Base-by-base conservation (phyloP, 208 protist genomes). In the Leishmania amazonensis region DNA sequence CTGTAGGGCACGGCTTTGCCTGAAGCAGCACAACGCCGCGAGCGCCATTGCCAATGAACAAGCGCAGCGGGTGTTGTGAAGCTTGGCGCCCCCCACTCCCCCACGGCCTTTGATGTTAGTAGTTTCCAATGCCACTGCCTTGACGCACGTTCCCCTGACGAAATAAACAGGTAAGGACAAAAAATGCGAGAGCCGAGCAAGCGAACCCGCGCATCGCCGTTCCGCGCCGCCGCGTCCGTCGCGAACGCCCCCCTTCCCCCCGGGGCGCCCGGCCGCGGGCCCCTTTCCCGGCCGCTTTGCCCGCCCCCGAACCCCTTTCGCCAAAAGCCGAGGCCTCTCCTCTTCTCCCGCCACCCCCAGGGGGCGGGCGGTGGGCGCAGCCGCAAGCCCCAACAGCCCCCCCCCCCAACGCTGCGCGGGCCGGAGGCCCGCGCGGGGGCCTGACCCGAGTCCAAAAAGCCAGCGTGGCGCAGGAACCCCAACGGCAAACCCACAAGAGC, bases 351-450 rank as follows among this genome's bases (percentile, higher is more conserved):
- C 54, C 15, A 24, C 11, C 54, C 54, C 17, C 17, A 35, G 15
- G 19, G 58, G 8, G 0, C 58, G n/a, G n/a, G n/a, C 58, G 0
- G 8, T 4, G 24, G 8, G 2, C 58, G 9, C 19, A 0, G 0
- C 19, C 58, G 8, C 5, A 7, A 24, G 8, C 17, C 19, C 28
- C 28, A 31, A 0, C 28, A 8, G 9, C 21, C 57, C 28, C 58
- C 3, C 58, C 58, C 58, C 28, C 7, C 3, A 1, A 1, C 58
- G 9, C 58, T 7, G 2, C 28, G 28, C 58, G 28, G 28, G 8
- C 19, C 0, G 58, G 8, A 24, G 24, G 58, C 8, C 58, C 58
- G 28, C 58, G 7, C 6, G 58, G 28, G 2, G 9, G 8, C 28
- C 58, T 15, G 2, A 11, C 28, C 7, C 7, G 24, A 8, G 15